phyloP scores from a whole-genome alignment of 176 grass and related monocot species.

The Alloteropsis semialata region DNA sequence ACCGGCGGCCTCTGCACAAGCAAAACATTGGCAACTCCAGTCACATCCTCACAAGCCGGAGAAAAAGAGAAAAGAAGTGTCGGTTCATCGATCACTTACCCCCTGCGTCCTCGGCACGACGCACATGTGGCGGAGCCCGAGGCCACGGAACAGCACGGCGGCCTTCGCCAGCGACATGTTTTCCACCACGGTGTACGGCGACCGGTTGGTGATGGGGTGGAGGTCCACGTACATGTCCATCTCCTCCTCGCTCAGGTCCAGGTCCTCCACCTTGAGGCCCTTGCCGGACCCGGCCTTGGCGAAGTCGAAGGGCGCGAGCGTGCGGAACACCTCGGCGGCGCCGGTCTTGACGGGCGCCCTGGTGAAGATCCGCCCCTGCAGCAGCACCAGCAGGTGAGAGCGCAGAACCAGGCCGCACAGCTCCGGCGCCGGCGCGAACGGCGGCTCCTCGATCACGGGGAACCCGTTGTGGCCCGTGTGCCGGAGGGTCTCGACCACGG shows the following conservation, averaged over 20 bases:
- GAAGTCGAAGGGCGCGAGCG: constrained; percentile 59
- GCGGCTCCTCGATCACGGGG: constrained; percentile 54
- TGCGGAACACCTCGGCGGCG: constrained; percentile 40
- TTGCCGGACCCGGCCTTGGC: constrained; percentile 65
- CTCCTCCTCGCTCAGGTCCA: constrained; percentile 49
- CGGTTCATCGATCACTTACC: constrained; percentile 4
- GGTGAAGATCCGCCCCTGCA: constrained; percentile 50
- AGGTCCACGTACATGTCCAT: constrained; percentile 75
- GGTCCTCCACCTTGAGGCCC: constrained; percentile 45
- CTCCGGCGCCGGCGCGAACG: constrained; percentile 48
- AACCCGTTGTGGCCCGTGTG: constrained; percentile 62
- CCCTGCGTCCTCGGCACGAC: constrained; percentile 61
- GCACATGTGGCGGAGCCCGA: constrained; percentile 64
- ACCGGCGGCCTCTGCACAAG: constrained; percentile 50
- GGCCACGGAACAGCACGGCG: constrained; percentile 56
- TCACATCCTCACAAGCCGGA: background rate
- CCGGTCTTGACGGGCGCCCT: constrained; percentile 34
- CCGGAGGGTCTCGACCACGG: constrained; percentile 38
- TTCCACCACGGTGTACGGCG: constrained; percentile 63
- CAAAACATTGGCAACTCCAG: background rate
- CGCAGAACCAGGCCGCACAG: constrained; percentile 63
- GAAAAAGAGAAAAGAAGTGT: background rate
- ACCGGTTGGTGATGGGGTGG: constrained; percentile 63
- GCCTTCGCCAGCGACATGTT: constrained; percentile 73
- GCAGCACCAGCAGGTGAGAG: constrained; percentile 63